Base-by-base conservation (phyloP, 208 protist genomes). In the Entamoeba invadens region DNA sequence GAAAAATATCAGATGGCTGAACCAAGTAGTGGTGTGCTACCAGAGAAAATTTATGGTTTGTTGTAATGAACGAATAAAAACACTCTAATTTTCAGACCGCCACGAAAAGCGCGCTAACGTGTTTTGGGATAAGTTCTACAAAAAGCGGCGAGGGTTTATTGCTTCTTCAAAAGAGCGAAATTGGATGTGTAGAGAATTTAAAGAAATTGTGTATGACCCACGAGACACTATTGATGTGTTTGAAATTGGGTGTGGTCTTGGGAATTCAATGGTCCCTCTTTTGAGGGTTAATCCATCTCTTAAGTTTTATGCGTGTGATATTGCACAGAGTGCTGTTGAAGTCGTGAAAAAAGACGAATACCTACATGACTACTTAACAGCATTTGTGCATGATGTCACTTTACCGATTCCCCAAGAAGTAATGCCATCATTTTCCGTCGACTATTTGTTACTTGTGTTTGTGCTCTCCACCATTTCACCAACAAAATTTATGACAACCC, bases 231-330 rank as follows among this genome's bases (percentile, higher is more conserved):
- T 87, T n/a, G 57, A 87, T 87, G 57, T 92, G 14, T 92, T 92
- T 46, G 91, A 92, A 45, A 45, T 92, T 92, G 91, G 91, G 91
- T 92, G 91, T 92, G 91, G 91, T 46, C 42, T 92, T 31, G 91
- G 91, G 8, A 92, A 92, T 45, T 46, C 91, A 35, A 92, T 45
- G 44, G 14, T 44, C 16, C 91, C 91, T 31, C 8, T 92, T 6
- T 45, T 92, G 18, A 14, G 38, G 16, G 91, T 45, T 92, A 45
- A 44, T n/a, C 91, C 91, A 16, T 92, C 91, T 31, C 38, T 92
- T 25, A 46, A 46, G 4, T 92, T 92, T 92, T 92, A 92, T 45
- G 38, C 91, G 18, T 92, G 38, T 44, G 91, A 92, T 92, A 92
- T 92, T 45, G 44, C 44, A 18, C 91, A n/a, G 45, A 45, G 25